These are phyloP conservation scores for Phytophthora colocasiae DNA, from an alignment of 352 stramenopile species.

Conservation along the genomic window DNA sequence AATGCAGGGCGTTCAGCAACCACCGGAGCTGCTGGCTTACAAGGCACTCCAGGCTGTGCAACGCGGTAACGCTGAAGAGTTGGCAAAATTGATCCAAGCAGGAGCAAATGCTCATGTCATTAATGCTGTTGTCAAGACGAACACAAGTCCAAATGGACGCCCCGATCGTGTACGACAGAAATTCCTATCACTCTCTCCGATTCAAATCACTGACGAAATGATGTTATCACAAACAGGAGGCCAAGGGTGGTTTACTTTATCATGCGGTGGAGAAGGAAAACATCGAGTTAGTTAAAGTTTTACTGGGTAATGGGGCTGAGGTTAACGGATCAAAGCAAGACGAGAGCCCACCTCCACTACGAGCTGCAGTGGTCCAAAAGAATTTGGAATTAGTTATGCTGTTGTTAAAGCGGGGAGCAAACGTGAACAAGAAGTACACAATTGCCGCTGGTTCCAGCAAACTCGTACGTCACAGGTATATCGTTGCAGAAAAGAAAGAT, in stretches of 20 bases:
- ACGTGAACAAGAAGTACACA: constrained; percentile 33
- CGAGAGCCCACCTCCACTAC: constrained; percentile 38
- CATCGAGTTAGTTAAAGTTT: constrained; percentile 38
- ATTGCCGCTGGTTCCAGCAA: constrained; percentile 17
- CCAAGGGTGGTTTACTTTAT: constrained; percentile 35
- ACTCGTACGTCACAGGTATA: constrained; percentile 16
- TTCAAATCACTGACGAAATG: background rate
- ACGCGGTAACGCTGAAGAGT: constrained; percentile 33
- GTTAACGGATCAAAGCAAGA: constrained; percentile 42
- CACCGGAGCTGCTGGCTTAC: constrained; percentile 35
- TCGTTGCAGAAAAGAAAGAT: background rate
- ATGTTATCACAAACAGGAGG: constrained; percentile 22
- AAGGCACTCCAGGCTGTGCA: constrained; percentile 40
- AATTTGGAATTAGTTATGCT: constrained; percentile 32
- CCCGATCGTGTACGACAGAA: constrained; percentile 29
- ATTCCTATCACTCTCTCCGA: background rate
- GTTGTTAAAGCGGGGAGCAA: constrained; percentile 33
- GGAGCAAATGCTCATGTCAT: constrained; percentile 42
- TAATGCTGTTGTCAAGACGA: constrained; percentile 39
- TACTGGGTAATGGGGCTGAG: constrained; percentile 37
- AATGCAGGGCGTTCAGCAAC: constrained; percentile 22
- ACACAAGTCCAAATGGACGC: constrained; percentile 35
- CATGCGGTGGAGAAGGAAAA: constrained; percentile 40
- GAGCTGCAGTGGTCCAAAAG: constrained; percentile 32
- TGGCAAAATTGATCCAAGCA: constrained; percentile 34